Conservation (phyloP, 2,329 filamentous ascomycete genomes). For the Geosmithia flava region DNA sequence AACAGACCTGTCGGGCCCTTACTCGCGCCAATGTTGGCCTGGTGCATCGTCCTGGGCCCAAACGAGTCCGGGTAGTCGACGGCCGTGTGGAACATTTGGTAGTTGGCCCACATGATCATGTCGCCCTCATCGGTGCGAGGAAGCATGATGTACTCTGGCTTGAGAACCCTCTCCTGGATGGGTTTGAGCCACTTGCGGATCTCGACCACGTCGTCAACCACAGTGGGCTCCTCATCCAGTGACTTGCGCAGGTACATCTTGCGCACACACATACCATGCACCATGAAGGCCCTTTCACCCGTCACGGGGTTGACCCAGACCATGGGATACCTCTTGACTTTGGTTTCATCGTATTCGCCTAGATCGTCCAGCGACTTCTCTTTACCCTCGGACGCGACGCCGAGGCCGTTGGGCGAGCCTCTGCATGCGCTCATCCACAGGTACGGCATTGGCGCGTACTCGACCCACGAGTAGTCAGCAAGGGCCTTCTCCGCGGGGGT, state of each 20-base stretch:
- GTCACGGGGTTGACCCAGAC: constrained; percentile 31
- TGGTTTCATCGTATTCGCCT: constrained; percentile 17
- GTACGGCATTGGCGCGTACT: constrained; percentile 31
- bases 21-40: constrained; percentile 26
- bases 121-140: constrained; percentile 27
- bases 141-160: constrained; percentile 27
- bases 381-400: constrained; percentile 22
- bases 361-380: constrained; percentile 24
- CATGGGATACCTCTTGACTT: constrained; percentile 29
- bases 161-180: constrained; percentile 25
- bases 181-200: constrained; percentile 20
- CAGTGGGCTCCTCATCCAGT: constrained; percentile 13
- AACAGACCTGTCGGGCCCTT: neutral
- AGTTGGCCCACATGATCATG: constrained; percentile 31
- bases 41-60: constrained; percentile 29
- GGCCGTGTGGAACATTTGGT: constrained; percentile 26
- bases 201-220: constrained; percentile 22
- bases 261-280: constrained; percentile 25
- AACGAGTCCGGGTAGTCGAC: constrained; percentile 23
- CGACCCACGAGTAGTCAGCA: constrained; percentile 30
- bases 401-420: constrained; percentile 25
- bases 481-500: constrained; percentile 23
- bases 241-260: constrained; percentile 23
- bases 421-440: constrained; percentile 28
- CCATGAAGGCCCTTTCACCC: constrained; percentile 27